Evolutionary conservation across 441 rosid species (phyloP).

Genomic region (Brassica hybrid): DNA sequence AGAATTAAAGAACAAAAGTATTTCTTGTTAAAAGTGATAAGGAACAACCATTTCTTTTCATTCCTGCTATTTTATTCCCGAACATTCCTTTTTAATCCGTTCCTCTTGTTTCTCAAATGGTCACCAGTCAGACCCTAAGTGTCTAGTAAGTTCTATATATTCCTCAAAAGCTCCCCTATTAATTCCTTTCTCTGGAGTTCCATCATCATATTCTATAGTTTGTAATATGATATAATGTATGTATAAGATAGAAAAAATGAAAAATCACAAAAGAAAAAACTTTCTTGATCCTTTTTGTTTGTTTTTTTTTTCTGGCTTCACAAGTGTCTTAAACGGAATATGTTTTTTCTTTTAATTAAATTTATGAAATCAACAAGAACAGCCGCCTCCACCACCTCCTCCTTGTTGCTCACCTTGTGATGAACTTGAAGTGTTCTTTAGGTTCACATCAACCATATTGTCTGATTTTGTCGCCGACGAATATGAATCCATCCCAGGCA

Average conservation of each 20-base stretch:
- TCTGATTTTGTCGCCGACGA: constrained; percentile 60
- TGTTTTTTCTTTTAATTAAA: constrained; percentile 7
- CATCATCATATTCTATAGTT: too few relatives aligned
- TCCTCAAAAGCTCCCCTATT: neutral
- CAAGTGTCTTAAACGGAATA: neutral
- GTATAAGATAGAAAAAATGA: neutral
- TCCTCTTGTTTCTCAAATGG: too few relatives aligned
- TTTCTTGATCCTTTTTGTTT: constrained; percentile 1
- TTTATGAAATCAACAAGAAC: constrained; percentile 24
- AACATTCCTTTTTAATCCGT: too few relatives aligned
- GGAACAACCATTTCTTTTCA: too few relatives aligned
- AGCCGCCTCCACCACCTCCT: constrained; percentile 42
- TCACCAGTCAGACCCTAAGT: constrained; percentile 25
- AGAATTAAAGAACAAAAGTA: too few relatives aligned
- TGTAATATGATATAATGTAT: too few relatives aligned
- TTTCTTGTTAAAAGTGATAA: too few relatives aligned
- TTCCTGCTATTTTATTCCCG: too few relatives aligned
- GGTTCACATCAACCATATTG: constrained; percentile 75
- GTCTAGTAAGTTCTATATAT: constrained; percentile 28
- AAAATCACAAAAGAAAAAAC: constrained; percentile 11
- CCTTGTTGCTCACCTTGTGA: constrained; percentile 62
- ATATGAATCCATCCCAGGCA: constrained; percentile 72
- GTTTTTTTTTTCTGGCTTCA: neutral
- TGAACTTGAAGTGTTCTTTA: constrained; percentile 56
- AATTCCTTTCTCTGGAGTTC: too few relatives aligned